Evolutionary conservation across 2,329 filamentous ascomycete genomes (phyloP).

Genomic region (Fusarium pseudonygamai): DNA sequence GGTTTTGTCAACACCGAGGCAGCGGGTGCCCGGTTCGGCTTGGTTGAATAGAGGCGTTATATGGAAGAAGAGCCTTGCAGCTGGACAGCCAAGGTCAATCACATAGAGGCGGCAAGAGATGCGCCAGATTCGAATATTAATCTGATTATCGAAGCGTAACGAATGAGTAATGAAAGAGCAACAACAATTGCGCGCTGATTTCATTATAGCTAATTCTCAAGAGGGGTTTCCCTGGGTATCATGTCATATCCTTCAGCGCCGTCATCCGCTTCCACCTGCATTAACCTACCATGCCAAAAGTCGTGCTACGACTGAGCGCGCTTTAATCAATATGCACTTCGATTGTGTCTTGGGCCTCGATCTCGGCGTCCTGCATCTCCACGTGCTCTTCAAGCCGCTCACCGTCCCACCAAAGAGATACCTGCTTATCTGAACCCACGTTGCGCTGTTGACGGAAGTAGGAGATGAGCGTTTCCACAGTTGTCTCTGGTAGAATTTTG

Average conservation of each 20-base stretch:
- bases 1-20: conserved; percentile 16
- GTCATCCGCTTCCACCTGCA: background rate
- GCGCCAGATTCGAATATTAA: conserved; percentile 11
- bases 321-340: conserved; percentile 66
- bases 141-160: conserved; percentile 3
- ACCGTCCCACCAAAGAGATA: conserved; percentile 79
- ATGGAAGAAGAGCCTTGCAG: background rate
- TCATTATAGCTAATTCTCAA: conserved; percentile 9
- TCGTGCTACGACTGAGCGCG: background rate
- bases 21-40: conserved; percentile 9
- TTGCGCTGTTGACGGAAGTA: conserved; percentile 67
- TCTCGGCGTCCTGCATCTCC: conserved; percentile 72
- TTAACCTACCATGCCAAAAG: background rate
- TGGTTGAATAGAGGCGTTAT: conserved; percentile 33
- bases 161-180: background rate
- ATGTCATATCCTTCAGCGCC: conserved; percentile 40
- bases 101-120: conserved; percentile 16
- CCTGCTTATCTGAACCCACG: conserved; percentile 59
- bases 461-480: conserved; percentile 68
- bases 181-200: background rate
- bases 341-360: conserved; percentile 78
- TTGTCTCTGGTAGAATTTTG: conserved; percentile 63
- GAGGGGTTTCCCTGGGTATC: conserved; percentile 43
- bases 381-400: conserved; percentile 70
- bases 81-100: conserved; percentile 8